Conservation (phyloP, 1,139 yeast genomes). For the Blastobotrys raffinosifermentans region DNA sequence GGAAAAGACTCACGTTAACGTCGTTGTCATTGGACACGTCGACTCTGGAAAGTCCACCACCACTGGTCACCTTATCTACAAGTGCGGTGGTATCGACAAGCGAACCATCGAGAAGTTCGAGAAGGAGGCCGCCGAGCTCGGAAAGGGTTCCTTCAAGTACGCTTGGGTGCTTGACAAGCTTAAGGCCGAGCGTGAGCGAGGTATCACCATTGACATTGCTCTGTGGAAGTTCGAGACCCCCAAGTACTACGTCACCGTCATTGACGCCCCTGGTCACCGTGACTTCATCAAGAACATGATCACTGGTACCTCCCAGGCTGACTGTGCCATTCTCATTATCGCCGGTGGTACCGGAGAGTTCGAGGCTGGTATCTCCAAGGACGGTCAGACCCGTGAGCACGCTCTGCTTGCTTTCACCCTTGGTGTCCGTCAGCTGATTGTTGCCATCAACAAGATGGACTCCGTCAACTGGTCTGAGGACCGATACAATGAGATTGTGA, state of each 20-base stretch:
- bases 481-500: conserved; percentile 75
- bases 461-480: conserved; percentile 79
- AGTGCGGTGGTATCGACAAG: conserved; percentile 91
- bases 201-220: conserved; percentile 93
- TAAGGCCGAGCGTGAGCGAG: conserved; percentile 96
- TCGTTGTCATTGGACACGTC: conserved; percentile 99
- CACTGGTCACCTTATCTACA: conserved; percentile 98
- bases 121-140: conserved; percentile 97
- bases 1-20: conserved; percentile 96
- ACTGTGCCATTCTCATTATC: conserved; percentile 83
- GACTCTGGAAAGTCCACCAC: conserved; percentile 98
- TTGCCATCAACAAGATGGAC: conserved; percentile 93
- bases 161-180: conserved; percentile 96
- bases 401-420: conserved; percentile 85
- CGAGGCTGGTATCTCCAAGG: conserved; percentile 93
- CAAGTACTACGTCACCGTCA: conserved; percentile 86
- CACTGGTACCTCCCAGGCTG: conserved; percentile 94
- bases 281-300: conserved; percentile 95
- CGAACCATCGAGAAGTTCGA: conserved; percentile 98
- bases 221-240: conserved; percentile 96
- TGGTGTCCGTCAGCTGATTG: conserved; percentile 84
- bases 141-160: conserved; percentile 98
- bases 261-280: conserved; percentile 96
- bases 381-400: conserved; percentile 93
- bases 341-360: conserved; percentile 93